These are phyloP conservation scores for Yamagishiella unicocca DNA, from an alignment of 139 green algal species.

Conservation along the genomic window DNA sequence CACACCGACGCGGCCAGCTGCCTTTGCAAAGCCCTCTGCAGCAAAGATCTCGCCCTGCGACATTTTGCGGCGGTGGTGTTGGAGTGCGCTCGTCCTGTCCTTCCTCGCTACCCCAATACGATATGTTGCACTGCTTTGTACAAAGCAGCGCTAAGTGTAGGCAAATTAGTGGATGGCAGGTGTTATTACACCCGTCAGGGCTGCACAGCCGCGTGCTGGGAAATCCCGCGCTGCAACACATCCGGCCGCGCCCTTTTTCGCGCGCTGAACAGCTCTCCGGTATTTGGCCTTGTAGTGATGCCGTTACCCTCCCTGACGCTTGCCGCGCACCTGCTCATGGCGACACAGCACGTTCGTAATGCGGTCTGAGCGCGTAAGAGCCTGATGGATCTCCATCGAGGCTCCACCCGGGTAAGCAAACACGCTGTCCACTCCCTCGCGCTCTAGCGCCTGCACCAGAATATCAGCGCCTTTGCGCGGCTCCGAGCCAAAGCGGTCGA, in stretches of 20 bases:
- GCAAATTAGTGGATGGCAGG: too few species aligned
- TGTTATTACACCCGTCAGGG: too few species aligned
- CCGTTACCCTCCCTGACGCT: not conserved
- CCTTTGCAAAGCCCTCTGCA: constrained; percentile 99
- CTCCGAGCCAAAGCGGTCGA: constrained; percentile 86
- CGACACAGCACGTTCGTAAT: constrained; percentile 98
- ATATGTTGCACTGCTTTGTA: too few species aligned
- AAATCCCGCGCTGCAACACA: too few species aligned
- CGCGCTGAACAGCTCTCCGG: too few species aligned
- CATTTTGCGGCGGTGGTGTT: too few species aligned
- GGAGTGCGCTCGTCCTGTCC: too few species aligned
- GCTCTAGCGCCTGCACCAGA: constrained; percentile 95
- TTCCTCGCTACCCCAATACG: too few species aligned
- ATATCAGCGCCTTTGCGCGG: constrained; percentile 97
- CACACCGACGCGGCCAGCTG: constrained; percentile 94
- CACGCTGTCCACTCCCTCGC: constrained; percentile 87
- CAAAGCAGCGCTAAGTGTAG: too few species aligned
- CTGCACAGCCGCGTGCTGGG: too few species aligned
- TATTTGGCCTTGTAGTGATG: too few species aligned
- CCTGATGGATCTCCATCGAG: constrained; percentile 99
- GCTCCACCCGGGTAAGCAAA: constrained; percentile 91
- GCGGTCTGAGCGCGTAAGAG: constrained; percentile 90
- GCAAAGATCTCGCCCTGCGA: constrained; percentile 98
- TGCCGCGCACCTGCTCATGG: constrained; percentile 91
- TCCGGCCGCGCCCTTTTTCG: too few species aligned